Evolutionary conservation across 805 yeast genomes (phyloP), one percentile per base, ranked within the genome.

Genomic region (Lipomyces oligophaga): DNA sequence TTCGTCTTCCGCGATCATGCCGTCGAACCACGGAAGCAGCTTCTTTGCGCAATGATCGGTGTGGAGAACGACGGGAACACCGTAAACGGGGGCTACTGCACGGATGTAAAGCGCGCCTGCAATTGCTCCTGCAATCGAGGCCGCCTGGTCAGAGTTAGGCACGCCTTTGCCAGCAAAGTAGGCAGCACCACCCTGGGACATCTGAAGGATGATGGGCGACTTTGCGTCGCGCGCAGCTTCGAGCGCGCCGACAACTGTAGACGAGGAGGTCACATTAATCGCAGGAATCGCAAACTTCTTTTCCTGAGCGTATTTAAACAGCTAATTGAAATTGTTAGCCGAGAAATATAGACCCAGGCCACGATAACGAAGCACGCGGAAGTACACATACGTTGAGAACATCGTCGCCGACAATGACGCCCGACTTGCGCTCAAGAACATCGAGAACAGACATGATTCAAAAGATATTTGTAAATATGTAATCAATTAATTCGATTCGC

Each of bases 111-210:
- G 96, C 58, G 95, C 98, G 67, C 97, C 97, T 63, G 98, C 96
- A 67, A 93, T 68, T 67, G 95, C 73, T 73, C 98, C 98, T 51
- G 81, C 82, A 72, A 93, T 85, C 55, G 97, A 83, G 53, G 97
- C 98, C 65, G 75, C 74, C 77, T 93, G 97, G 77, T 86, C 83
- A 64, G 77, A 77, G 85, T 93, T 93, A 70, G 79, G 77, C 62
- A 93, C 88, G 76, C 97, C 98, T 81, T 93, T 93, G 76, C 98
- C 98, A 58, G 98, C 98, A 70, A 93, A 93, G 86, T 81, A 93
- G 58, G 97, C 97, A 61, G 98, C 95, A 78, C 98, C 98, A 77
- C 98, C 98, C 73, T 93, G 88, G 54, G 97, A 90, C 62, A 90
- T 81, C 76, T 93, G 98, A 68, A 93, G 75, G 69, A 93, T 86